A percentile compares a stretch with the other conserved stretches of the same genome.
Conservation (phyloP, 176 grass and related monocot species). For the Oryza glaberrima region DNA sequence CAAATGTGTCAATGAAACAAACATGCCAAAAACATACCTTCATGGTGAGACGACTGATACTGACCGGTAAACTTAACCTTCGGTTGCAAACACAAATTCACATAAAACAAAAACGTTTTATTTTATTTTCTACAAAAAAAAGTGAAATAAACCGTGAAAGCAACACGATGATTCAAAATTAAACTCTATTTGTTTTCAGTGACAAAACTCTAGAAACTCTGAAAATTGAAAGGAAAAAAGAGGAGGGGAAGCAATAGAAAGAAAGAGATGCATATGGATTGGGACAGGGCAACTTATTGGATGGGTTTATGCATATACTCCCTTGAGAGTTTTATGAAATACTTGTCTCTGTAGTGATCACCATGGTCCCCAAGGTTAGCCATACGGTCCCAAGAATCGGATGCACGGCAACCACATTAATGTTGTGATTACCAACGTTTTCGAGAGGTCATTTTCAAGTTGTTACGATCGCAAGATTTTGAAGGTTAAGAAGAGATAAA, state of each 20-base stretch:
- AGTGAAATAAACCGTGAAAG: background rate
- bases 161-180: background rate
- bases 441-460: constrained; percentile 33
- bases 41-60: background rate
- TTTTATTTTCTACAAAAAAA: background rate
- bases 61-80: background rate
- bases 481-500: constrained; percentile 42
- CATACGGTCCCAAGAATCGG: constrained; percentile 39
- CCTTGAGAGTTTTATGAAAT: constrained; percentile 36
- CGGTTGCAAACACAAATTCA: too few species aligned
- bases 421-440: constrained; percentile 48
- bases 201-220: background rate
- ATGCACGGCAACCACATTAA: constrained; percentile 51
- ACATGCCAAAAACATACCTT: background rate
- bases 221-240: background rate
- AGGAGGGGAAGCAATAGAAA: background rate
- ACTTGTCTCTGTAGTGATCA: constrained; percentile 20
- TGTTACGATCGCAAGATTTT: constrained; percentile 44
- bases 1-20: background rate
- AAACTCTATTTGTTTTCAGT: background rate
- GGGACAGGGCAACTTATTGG: constrained; percentile 44
- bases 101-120: background rate
- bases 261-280: constrained; percentile 45
- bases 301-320: constrained; percentile 33
- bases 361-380: constrained; percentile 45